Evolutionary conservation across 345 rosid species (phyloP), one percentile per base, ranked within the genome.

Genomic region (Brassica juncea): DNA sequence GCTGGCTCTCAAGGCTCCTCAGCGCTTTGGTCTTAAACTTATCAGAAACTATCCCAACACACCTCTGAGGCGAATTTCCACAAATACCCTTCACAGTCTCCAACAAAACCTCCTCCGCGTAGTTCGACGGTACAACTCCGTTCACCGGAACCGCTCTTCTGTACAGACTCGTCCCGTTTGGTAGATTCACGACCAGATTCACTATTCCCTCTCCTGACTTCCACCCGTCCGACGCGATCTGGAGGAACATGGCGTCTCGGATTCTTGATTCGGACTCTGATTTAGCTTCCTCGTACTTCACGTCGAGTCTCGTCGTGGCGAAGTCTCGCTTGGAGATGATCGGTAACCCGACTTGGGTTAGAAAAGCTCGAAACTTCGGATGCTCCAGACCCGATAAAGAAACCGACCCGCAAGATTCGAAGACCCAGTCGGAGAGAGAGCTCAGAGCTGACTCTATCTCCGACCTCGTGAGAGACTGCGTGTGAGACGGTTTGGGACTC

Each of bases 151-250:
- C 86, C 6, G 98, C 99, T 35, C 82, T 88, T 72, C 92, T 80
- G 58, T 93, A 96, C 83, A 96, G 71, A 81, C 97, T 89, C 67
- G 98, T 96, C 39, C 99, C 99, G 76, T 96, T 93, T 16, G 99
- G 99, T 84, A 96, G 86, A 85, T 93, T 96, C 47, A 96, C 90
- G 0, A 88, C 86, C 84, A 96, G 84, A 77, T 85, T 96, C 71
- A 93, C 98, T 65, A 79, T 81, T 84, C 62, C 83, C 87, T 32
- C 82, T 70, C 84, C 86, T 8, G 79, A 84, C 73, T 87, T 88
- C 99, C 99, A 96, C 8, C 99, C 99, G 79, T 92, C 95, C 0
- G 99, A 89, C 2, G 97, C 87, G 68, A 96, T 76, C 83, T 96
- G 99, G 68, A 93, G 85, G 86, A 96, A 96, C 98, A 93, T 89